phyloP scores from a whole-genome alignment of 1,284 basidiomycete species.

The Phylloboletellus chloephorus region DNA sequence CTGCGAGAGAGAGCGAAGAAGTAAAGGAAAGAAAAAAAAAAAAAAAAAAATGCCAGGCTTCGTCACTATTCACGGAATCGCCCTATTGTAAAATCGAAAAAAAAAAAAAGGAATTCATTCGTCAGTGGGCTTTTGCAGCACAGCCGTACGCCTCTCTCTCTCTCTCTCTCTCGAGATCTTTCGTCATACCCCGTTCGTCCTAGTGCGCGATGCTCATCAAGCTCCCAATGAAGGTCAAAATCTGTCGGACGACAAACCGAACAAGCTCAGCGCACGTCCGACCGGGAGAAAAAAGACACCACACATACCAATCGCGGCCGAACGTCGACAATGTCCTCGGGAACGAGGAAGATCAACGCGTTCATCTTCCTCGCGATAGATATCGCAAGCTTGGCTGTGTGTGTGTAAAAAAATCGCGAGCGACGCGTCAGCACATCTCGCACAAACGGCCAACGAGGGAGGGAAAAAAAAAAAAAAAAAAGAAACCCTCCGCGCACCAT shows the following conservation, averaged over 20 bases:
- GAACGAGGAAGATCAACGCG: conserved; percentile 94
- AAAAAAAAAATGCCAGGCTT: too few species aligned
- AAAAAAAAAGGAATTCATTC: too few species aligned
- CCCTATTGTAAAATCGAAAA: too few species aligned
- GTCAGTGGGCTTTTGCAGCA: too few species aligned
- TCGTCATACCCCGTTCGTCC: neutral
- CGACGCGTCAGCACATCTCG: neutral
- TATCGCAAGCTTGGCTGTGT: conserved; percentile 87
- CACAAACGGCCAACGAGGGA: too few species aligned
- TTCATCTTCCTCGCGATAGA: conserved; percentile 98
- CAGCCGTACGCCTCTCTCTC: too few species aligned
- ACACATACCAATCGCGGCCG: conserved; percentile 70
- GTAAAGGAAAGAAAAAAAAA: too few species aligned
- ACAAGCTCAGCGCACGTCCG: neutral
- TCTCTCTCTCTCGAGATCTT: too few species aligned
- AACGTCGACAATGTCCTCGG: conserved; percentile 92
- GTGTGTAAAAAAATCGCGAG: too few species aligned
- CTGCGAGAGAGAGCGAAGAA: too few species aligned
- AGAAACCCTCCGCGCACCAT: too few species aligned
- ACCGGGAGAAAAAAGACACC: neutral
- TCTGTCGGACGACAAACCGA: conserved; percentile 34
- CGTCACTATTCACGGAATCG: too few species aligned
- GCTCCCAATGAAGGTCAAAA: conserved; percentile 67
- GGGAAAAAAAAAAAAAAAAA: conserved; percentile 4
- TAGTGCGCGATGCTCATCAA: conserved; percentile 55